A percentile compares a stretch with the other conserved stretches of the same genome.
phyloP scores from a whole-genome alignment of 768 basidiomycete genomes.

The Termitomyces sp. region DNA sequence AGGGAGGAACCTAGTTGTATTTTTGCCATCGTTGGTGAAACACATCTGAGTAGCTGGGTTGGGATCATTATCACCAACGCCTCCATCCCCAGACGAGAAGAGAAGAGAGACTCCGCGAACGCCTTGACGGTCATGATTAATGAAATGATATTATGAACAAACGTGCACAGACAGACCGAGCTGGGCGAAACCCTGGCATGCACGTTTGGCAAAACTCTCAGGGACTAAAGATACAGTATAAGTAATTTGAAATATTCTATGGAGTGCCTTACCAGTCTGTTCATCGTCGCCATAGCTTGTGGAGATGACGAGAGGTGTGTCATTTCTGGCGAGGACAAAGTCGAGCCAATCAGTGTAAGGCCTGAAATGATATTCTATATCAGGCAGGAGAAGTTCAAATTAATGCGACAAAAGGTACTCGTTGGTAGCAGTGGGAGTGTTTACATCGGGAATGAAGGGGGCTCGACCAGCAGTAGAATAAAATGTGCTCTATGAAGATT shows the following conservation, averaged over 20 bases:
- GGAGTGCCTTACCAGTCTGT: constrained; percentile 47
- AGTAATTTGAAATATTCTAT: not conserved
- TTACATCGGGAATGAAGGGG: constrained; percentile 46
- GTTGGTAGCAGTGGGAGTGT: constrained; percentile 34
- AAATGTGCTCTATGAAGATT: constrained; percentile 35
- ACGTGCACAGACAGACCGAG: constrained; percentile 37
- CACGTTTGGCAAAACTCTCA: constrained; percentile 47
- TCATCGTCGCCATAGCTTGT: constrained; percentile 74
- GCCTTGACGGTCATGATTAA: constrained; percentile 31
- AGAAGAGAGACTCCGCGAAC: constrained; percentile 60
- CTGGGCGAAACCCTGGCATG: constrained; percentile 58
- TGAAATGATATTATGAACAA: not conserved
- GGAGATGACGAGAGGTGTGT: constrained; percentile 56
- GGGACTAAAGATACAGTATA: constrained; percentile 38
- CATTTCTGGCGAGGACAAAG: constrained; percentile 41
- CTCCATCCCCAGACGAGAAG: constrained; percentile 63
- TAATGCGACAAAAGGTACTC: constrained; percentile 18
- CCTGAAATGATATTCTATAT: constrained; percentile 8
- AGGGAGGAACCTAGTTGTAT: constrained; percentile 49
- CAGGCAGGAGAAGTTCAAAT: not conserved
- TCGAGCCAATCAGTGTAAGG: constrained; percentile 52
- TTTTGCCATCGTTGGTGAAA: constrained; percentile 52
- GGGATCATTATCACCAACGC: constrained; percentile 60
- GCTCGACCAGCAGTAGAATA: constrained; percentile 61
- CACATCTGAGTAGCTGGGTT: constrained; percentile 51